These are phyloP conservation scores for Emericellopsis cladophorae DNA, from an alignment of 2,329 filamentous ascomycete genomes.

Conservation along the genomic window DNA sequence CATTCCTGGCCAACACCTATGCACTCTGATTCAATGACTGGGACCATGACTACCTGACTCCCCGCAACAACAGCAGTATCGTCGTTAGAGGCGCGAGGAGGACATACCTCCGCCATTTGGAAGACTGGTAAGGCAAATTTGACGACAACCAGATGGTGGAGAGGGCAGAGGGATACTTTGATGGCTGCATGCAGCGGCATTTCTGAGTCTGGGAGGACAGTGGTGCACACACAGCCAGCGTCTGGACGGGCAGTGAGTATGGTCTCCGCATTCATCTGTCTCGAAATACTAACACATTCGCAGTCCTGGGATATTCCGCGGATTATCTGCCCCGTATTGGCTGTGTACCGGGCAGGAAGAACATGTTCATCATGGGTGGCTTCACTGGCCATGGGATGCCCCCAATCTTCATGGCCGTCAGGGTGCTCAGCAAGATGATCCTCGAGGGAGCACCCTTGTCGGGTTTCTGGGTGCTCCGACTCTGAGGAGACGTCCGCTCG, in stretches of 20 bases:
- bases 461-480: neutral
- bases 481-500: neutral
- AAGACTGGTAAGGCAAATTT: constrained; percentile 30
- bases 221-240: constrained; percentile 15
- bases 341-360: constrained; percentile 13
- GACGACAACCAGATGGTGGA: constrained; percentile 33
- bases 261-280: neutral
- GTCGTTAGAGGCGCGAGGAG: constrained; percentile 14
- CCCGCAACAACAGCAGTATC: constrained; percentile 26
- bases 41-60: constrained; percentile 24
- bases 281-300: neutral
- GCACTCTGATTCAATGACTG: constrained; percentile 8
- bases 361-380: constrained; percentile 31
- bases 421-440: neutral
- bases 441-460: neutral
- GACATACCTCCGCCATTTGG: constrained; percentile 16
- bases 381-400: constrained; percentile 41
- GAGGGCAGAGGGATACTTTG: constrained; percentile 27
- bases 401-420: constrained; percentile 24
- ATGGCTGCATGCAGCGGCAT: constrained; percentile 31
- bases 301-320: constrained; percentile 27
- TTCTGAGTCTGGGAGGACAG: constrained; percentile 35
- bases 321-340: constrained; percentile 32
- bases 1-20: constrained; percentile 11
- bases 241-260: constrained; percentile 26